phyloP scores from a whole-genome alignment of 1,139 yeast genomes.

The Yamadazyma aaseri region DNA sequence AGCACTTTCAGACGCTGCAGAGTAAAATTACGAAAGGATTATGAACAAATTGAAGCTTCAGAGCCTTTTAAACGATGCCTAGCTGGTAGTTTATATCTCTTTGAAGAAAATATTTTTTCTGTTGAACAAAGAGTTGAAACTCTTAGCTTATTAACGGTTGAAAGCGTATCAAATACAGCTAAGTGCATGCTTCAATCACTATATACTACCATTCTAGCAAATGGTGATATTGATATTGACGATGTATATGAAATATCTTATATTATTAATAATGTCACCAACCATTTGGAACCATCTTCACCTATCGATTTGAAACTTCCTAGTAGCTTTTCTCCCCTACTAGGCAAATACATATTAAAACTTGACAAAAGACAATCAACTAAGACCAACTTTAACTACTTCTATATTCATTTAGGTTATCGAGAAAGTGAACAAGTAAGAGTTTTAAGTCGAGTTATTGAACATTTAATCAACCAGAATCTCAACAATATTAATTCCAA shows the following conservation, averaged over 20 bases:
- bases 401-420: conserved; percentile 55
- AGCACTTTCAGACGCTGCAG: conserved; percentile 43
- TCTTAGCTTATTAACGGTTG: conserved; percentile 27
- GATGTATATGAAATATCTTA: conserved; percentile 14
- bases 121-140: conserved; percentile 47
- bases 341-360: conserved; percentile 10
- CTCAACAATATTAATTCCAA: conserved; percentile 50
- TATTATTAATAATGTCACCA: conserved; percentile 15
- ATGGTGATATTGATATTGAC: conserved; percentile 41
- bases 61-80: conserved; percentile 43
- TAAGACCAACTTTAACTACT: conserved; percentile 10
- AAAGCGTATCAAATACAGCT: conserved; percentile 17
- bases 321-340: conserved; percentile 8
- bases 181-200: conserved; percentile 22
- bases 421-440: conserved; percentile 31
- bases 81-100: conserved; percentile 44
- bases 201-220: conserved; percentile 43
- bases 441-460: conserved; percentile 43
- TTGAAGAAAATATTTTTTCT: conserved; percentile 55
- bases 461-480: conserved; percentile 40
- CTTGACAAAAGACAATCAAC: neutral
- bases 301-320: conserved; percentile 8
- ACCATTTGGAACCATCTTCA: conserved; percentile 12
- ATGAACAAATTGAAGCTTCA: conserved; percentile 35
- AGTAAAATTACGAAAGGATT: conserved; percentile 40